Evolutionary conservation across 129 eudicot genomes (phyloP).

Genomic region (Helianthus tuberosus): DNA sequence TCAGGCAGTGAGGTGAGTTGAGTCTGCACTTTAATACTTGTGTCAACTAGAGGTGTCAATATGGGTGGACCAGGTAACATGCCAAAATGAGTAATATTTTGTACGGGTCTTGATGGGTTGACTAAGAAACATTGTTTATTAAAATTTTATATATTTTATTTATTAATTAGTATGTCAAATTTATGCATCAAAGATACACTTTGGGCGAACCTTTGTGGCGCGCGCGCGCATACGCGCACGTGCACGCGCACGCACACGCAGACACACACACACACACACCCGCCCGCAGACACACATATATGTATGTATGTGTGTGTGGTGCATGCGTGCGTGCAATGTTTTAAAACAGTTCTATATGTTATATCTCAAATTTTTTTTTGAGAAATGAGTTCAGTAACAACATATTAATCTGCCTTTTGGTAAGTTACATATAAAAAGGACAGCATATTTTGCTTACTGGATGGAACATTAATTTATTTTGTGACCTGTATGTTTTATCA

Average conservation of each 20-base stretch:
- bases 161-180: neutral
- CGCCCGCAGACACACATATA: too few relatives aligned
- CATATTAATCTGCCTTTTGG: too few relatives aligned
- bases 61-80: neutral
- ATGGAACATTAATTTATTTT: constrained; percentile 1
- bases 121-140: neutral
- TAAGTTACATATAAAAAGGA: neutral
- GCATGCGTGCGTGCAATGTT: too few relatives aligned
- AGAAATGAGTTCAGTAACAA: too few relatives aligned
- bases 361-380: too few relatives aligned
- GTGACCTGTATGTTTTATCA: neutral
- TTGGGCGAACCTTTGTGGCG: neutral
- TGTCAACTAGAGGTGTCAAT: constrained; percentile 6
- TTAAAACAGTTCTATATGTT: too few relatives aligned
- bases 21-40: neutral
- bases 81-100: neutral
- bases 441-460: neutral
- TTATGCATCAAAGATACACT: constrained; percentile 1
- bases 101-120: neutral
- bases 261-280: too few relatives aligned
- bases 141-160: neutral
- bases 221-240: too few relatives aligned
- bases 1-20: constrained; percentile 60
- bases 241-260: too few relatives aligned
- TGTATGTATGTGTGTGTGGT: too few relatives aligned